Conservation (phyloP, 1,139 yeast genomes). For the Suhomyces bolitotheri region DNA sequence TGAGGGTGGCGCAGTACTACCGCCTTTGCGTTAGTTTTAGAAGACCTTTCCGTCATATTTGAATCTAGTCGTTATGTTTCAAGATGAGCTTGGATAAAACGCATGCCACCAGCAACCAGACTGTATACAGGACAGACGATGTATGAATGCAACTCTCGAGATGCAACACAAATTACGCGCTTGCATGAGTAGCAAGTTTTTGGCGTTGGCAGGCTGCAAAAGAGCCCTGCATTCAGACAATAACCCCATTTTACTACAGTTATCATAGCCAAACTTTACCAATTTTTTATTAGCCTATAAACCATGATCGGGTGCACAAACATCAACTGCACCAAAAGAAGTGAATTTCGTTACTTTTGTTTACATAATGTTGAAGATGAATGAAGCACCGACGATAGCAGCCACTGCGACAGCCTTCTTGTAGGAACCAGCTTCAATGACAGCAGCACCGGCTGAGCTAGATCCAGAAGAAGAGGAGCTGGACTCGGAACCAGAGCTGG, state of each 20-base stretch:
- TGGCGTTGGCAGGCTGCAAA: too few species aligned
- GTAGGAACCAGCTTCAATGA: constrained; percentile 35
- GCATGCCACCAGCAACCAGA: too few species aligned
- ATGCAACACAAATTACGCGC: too few species aligned
- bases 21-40: neutral
- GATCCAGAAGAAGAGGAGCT: constrained; percentile 16
- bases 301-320: neutral
- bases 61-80: too few species aligned
- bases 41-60: neutral
- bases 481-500: constrained; percentile 10
- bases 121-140: too few species aligned
- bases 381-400: constrained; percentile 40
- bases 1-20: neutral
- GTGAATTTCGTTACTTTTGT: constrained; percentile 4
- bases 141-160: too few species aligned
- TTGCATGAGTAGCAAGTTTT: too few species aligned
- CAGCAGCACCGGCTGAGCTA: constrained; percentile 14
- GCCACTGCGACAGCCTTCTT: constrained; percentile 42
- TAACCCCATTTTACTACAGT: too few species aligned
- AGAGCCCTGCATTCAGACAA: too few species aligned
- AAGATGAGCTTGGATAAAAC: too few species aligned
- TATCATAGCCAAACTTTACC: too few species aligned
- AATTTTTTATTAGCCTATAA: neutral
- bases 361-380: constrained; percentile 37
- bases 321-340: constrained; percentile 6